Percentiles rank a stretch among this genome's conserved stretches.
Conservation (phyloP, 805 yeast species). For the Peterozyma xylosa region DNA sequence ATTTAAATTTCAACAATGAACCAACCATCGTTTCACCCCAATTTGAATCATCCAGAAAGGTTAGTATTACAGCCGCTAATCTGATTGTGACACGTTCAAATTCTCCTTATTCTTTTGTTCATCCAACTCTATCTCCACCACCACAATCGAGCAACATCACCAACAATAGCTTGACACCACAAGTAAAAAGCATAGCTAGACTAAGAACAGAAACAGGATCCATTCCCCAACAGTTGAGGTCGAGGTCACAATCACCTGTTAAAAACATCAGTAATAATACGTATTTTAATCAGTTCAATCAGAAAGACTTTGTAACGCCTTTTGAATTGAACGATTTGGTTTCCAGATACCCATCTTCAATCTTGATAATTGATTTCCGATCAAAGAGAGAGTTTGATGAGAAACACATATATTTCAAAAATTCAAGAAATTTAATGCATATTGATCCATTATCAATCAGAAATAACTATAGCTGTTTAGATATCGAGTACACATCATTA, state of each 20-base stretch:
- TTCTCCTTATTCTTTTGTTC: no score
- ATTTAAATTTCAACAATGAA: background rate
- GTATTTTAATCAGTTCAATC: background rate
- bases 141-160: background rate
- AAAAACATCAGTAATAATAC: background rate
- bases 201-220: background rate
- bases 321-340: conserved; percentile 20
- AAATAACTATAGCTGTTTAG: conserved; percentile 46
- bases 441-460: conserved; percentile 65
- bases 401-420: conserved; percentile 51
- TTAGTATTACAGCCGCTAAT: background rate
- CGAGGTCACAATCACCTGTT: background rate
- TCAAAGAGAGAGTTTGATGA: conserved; percentile 49
- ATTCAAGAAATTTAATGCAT: conserved; percentile 45
- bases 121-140: no score
- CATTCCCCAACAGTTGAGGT: background rate
- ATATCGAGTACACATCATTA: conserved; percentile 56
- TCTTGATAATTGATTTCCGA: conserved; percentile 71
- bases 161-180: background rate
- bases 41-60: background rate
- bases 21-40: background rate
- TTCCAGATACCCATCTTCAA: conserved; percentile 18
- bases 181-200: background rate
- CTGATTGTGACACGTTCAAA: background rate
- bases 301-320: background rate